Conservation (phyloP, 2,329 filamentous ascomycete genomes). For the Penicillium hordei region DNA sequence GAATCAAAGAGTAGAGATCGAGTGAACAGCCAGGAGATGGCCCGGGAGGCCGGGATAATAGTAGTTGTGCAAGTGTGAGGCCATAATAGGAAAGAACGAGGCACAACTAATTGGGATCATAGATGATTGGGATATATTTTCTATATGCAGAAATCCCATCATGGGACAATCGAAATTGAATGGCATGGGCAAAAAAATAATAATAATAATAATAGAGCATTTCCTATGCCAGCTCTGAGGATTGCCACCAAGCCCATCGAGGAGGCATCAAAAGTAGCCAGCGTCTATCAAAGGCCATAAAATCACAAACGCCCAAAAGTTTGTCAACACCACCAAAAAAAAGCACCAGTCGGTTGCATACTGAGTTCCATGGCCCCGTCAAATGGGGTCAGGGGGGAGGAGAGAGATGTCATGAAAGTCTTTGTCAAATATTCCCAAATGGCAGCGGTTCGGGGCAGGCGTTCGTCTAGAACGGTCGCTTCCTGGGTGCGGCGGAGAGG, state of each 20-base stretch:
- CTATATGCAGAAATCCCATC: constrained; percentile 25
- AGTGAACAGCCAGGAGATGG: too few species aligned
- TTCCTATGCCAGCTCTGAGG: constrained; percentile 19
- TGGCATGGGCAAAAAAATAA: constrained; percentile 13
- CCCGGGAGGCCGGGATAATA: too few species aligned
- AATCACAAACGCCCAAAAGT: constrained; percentile 22
- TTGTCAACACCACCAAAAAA: constrained; percentile 19
- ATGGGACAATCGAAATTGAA: constrained; percentile 20
- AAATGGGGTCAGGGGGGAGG: constrained; percentile 11
- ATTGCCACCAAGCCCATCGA: constrained; percentile 14
- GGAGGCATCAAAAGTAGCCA: constrained; percentile 11
- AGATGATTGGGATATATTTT: constrained; percentile 21
- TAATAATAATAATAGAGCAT: too few species aligned
- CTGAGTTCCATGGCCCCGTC: constrained; percentile 8
- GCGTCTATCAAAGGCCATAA: constrained; percentile 20
- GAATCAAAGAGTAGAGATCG: neutral
- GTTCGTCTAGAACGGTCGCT: constrained; percentile 13
- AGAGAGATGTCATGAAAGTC: constrained; percentile 18
- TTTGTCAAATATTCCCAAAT: constrained; percentile 15
- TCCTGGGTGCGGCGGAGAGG: constrained; percentile 6
- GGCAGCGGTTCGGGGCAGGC: constrained; percentile 6
- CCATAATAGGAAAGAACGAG: constrained; percentile 8
- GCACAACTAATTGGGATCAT: constrained; percentile 7
- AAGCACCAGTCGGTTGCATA: constrained; percentile 18
- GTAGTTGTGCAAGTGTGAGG: neutral